Conservation (phyloP, 2,329 filamentous ascomycete species). For the Coniochaeta sp. region DNA sequence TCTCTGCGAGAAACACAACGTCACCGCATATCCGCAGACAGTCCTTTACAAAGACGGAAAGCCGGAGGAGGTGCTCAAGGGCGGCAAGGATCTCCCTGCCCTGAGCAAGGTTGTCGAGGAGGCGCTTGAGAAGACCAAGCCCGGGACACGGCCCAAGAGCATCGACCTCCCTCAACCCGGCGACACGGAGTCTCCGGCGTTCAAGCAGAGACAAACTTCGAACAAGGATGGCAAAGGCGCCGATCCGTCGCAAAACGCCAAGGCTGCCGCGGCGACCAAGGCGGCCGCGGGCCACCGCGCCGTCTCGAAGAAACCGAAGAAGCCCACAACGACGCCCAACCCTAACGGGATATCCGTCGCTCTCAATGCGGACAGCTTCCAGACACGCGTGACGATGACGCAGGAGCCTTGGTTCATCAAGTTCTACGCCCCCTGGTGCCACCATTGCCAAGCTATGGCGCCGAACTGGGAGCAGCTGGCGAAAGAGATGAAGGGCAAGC, state of each 20-base stretch:
- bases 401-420: constrained; percentile 97
- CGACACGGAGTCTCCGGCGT: constrained; percentile 28
- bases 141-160: constrained; percentile 66
- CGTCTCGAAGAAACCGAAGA: constrained; percentile 37
- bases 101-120: constrained; percentile 69
- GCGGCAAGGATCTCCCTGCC: constrained; percentile 57
- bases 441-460: constrained; percentile 88
- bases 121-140: constrained; percentile 68
- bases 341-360: constrained; percentile 65
- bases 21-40: constrained; percentile 70
- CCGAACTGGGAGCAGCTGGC: constrained; percentile 86
- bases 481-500: constrained; percentile 79
- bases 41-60: constrained; percentile 74
- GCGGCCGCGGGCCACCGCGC: constrained; percentile 9
- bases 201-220: background rate
- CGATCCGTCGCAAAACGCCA: constrained; percentile 15
- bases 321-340: constrained; percentile 58
- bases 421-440: constrained; percentile 97
- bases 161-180: constrained; percentile 66
- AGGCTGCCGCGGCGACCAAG: constrained; percentile 11
- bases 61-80: constrained; percentile 54
- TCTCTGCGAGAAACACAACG: constrained; percentile 60
- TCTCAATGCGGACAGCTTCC: constrained; percentile 79
- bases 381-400: constrained; percentile 75
- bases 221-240: constrained; percentile 15